These are phyloP conservation scores for Helotiales sp. DNA, from an alignment of 2,329 filamentous ascomycete genomes.

Conservation along the genomic window DNA sequence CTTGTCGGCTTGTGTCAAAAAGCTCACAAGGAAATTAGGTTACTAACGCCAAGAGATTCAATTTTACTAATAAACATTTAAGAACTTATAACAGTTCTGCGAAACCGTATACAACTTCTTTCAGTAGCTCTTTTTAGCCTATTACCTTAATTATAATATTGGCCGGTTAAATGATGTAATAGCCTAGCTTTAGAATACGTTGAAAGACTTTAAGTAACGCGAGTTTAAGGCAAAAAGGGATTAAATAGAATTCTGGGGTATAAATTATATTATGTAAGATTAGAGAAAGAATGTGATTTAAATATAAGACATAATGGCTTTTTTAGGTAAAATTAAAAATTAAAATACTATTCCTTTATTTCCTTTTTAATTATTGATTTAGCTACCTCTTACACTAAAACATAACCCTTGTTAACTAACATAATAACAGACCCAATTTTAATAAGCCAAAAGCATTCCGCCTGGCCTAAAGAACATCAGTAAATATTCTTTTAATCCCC, in stretches of 20 bases:
- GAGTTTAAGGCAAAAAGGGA: constrained; percentile 27
- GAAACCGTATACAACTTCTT: constrained; percentile 30
- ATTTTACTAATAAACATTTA: constrained; percentile 30
- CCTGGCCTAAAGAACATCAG: not conserved
- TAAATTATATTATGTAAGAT: constrained; percentile 9
- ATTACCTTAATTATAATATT: constrained; percentile 18
- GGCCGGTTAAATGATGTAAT: constrained; percentile 22
- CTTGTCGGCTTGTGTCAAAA: constrained; percentile 21
- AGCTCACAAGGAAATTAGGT: constrained; percentile 30
- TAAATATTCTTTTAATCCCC: not conserved
- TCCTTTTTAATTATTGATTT: not conserved
- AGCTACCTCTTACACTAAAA: not conserved
- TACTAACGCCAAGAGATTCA: constrained; percentile 26
- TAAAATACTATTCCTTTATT: constrained; percentile 4
- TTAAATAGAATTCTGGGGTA: constrained; percentile 30
- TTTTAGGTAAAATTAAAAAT: constrained; percentile 6
- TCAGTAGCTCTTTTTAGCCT: constrained; percentile 27
- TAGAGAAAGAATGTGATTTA: not conserved
- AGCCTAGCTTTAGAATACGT: constrained; percentile 22
- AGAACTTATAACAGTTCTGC: constrained; percentile 28
- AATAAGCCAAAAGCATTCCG: not conserved
- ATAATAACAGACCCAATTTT: not conserved
- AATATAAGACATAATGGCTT: not conserved
- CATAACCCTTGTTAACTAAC: not conserved
- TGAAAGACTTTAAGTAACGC: constrained; percentile 24